These are phyloP conservation scores for Botrytis elliptica DNA, from an alignment of 2,329 filamentous ascomycete species.

Conservation along the genomic window DNA sequence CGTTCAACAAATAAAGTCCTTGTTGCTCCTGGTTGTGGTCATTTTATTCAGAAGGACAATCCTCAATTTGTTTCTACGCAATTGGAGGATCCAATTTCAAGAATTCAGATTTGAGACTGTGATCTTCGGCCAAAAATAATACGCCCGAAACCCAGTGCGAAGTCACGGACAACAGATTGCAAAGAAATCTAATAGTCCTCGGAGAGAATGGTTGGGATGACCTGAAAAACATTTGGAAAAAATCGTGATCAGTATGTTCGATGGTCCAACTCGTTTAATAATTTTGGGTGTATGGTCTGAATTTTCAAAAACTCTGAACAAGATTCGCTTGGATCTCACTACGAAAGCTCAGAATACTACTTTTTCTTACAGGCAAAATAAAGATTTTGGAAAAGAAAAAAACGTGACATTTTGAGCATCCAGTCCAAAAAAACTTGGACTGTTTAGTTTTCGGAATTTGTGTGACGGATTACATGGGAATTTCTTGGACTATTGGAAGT, in stretches of 20 bases:
- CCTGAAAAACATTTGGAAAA: background rate
- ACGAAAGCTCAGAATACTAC: background rate
- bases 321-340: fast-evolving
- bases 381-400: too few relatives aligned
- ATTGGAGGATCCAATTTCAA: background rate
- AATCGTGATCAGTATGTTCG: background rate
- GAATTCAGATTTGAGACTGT: background rate
- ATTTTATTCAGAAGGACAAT: background rate
- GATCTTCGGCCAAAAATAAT: fast-evolving
- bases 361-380: too few relatives aligned
- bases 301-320: background rate
- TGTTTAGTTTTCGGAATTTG: background rate
- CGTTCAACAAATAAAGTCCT: background rate
- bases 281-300: background rate
- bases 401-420: background rate
- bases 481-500: background rate
- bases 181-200: background rate
- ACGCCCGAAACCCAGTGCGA: fast-evolving
- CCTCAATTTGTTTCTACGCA: background rate
- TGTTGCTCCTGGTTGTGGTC: background rate
- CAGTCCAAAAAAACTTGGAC: background rate
- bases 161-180: background rate
- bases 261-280: background rate
- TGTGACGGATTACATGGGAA: fast-evolving
- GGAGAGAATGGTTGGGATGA: background rate